phyloP scores from a whole-genome alignment of 306 rosid genomes.

The Begonia fuchsioides region DNA sequence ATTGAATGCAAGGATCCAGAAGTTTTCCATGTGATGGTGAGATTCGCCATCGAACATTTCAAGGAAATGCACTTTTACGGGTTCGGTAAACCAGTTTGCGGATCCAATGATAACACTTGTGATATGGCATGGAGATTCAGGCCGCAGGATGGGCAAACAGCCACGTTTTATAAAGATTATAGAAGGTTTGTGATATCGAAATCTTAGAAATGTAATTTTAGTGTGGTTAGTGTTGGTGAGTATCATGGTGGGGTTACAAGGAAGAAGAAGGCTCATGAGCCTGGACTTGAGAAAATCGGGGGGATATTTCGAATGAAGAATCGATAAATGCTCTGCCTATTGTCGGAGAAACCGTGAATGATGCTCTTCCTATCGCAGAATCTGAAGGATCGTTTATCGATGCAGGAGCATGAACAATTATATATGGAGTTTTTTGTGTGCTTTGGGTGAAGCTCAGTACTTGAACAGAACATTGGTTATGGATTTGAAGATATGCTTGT shows the following conservation, averaged over 20 bases:
- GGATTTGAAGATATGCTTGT: slow-evolving; percentile 86
- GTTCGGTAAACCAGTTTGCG: slow-evolving; percentile 66
- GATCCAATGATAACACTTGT: slow-evolving; percentile 49
- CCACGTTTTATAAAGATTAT: slow-evolving; percentile 83
- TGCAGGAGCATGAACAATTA: slow-evolving; percentile 97
- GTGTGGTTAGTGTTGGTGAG: slow-evolving; percentile 61
- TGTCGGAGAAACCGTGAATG: slow-evolving; percentile 80
- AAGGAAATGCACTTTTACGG: slow-evolving; percentile 86
- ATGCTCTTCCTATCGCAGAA: slow-evolving; percentile 69
- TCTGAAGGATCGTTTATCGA: slow-evolving; percentile 75
- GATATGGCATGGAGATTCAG: slow-evolving; percentile 99
- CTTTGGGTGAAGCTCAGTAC: slow-evolving; percentile 97
- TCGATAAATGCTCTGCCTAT: slow-evolving; percentile 35
- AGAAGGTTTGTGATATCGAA: slow-evolving; percentile 71
- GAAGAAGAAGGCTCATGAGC: slow-evolving; percentile 39
- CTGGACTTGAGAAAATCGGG: slow-evolving; percentile 47
- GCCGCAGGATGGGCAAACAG: slow-evolving; percentile 94
- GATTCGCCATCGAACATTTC: slow-evolving; percentile 65
- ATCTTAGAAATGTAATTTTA: slow-evolving; percentile 49
- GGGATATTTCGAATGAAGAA: slow-evolving; percentile 22
- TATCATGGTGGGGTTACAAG: slow-evolving; percentile 73
- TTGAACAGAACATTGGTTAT: slow-evolving; percentile 88
- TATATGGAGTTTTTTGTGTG: slow-evolving; percentile 96
- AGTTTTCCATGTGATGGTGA: slow-evolving; percentile 91
- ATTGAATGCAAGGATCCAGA: slow-evolving; percentile 80